These are phyloP conservation scores for Phyllosticta paracitricarpa DNA, from an alignment of 2,329 filamentous ascomycete genomes.

Conservation along the genomic window DNA sequence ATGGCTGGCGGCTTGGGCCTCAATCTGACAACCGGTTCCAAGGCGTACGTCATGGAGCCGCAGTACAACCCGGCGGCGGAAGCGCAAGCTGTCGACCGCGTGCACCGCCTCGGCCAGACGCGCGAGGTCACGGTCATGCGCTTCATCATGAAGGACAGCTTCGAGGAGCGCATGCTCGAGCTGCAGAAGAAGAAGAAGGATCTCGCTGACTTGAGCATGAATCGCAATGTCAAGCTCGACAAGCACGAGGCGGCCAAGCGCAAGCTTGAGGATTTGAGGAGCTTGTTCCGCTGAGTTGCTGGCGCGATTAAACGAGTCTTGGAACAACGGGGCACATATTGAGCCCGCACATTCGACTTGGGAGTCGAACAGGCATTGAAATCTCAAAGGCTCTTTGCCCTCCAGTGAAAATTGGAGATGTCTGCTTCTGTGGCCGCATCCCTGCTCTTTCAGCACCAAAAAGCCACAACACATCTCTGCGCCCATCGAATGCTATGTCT, in stretches of 20 bases:
- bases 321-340: no score
- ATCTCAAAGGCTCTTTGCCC: no score
- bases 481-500: no score
- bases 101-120: constrained; percentile 78
- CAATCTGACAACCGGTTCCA: constrained; percentile 77
- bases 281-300: constrained; percentile 38
- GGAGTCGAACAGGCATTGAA: no score
- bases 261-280: constrained; percentile 51
- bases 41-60: constrained; percentile 94
- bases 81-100: constrained; percentile 86
- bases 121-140: constrained; percentile 78
- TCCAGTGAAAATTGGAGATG: no score
- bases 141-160: constrained; percentile 82
- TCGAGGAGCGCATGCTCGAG: constrained; percentile 87
- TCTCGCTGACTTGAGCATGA: constrained; percentile 66
- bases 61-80: constrained; percentile 95
- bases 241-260: constrained; percentile 55
- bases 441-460: no score
- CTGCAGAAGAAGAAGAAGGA: constrained; percentile 89
- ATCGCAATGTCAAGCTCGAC: constrained; percentile 38
- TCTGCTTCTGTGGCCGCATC: no score
- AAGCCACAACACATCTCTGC: no score
- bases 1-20: constrained; percentile 85
- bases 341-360: no score
- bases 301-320: no score